Conservation (phyloP, 2,329 filamentous ascomycete genomes). For the Claviceps citrina region DNA sequence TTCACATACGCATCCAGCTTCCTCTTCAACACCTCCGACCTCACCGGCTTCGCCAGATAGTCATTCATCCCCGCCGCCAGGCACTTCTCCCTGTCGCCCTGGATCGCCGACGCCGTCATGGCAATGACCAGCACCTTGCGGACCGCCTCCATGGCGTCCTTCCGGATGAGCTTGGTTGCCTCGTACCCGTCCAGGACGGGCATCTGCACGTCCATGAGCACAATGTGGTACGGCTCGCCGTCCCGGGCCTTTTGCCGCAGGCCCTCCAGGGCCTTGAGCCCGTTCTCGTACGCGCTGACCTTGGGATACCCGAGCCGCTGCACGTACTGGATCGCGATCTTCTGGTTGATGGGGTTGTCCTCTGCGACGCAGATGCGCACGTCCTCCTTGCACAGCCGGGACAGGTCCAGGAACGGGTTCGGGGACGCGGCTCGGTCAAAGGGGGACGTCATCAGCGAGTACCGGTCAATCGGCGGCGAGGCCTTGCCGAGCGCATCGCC, state of each 20-base stretch:
- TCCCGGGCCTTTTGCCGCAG: conserved; percentile 57
- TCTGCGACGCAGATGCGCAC: conserved; percentile 86
- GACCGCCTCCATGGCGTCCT: conserved; percentile 60
- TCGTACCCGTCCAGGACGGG: conserved; percentile 85
- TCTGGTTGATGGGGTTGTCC: conserved; percentile 88
- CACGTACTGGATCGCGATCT: conserved; percentile 84
- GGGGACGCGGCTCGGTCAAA: conserved; percentile 24
- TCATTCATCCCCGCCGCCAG: conserved; percentile 96
- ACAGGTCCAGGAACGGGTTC: conserved; percentile 48
- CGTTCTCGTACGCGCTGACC: conserved; percentile 82
- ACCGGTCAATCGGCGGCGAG: conserved; percentile 21
- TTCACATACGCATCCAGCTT: conserved; percentile 52
- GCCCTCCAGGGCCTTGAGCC: conserved; percentile 73
- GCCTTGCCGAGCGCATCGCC: conserved; percentile 33
- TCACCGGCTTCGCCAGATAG: conserved; percentile 89
- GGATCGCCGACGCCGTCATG: conserved; percentile 91
- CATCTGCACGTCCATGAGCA: conserved; percentile 96
- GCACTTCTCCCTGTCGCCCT: conserved; percentile 88
- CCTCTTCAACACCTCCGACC: conserved; percentile 69
- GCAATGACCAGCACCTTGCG: conserved; percentile 82
- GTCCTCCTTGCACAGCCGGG: conserved; percentile 57
- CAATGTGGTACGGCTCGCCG: conserved; percentile 68
- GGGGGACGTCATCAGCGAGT: conserved; percentile 15
- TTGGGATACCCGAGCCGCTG: conserved; percentile 65
- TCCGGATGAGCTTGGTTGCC: conserved; percentile 68